Conservation (phyloP, 2,329 filamentous ascomycete species). For the Lachnellula willkommii region DNA sequence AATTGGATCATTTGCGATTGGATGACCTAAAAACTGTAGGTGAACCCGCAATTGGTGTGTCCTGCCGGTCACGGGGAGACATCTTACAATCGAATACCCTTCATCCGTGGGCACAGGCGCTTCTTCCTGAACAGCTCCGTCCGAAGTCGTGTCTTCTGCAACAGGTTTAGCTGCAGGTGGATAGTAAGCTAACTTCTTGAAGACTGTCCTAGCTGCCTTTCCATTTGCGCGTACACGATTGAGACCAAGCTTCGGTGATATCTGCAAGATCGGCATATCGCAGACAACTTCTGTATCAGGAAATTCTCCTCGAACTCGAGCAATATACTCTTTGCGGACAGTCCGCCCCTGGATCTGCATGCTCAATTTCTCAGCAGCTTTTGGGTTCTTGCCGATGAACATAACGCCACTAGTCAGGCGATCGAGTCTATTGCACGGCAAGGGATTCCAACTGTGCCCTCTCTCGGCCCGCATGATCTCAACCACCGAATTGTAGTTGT, state of each 20-base stretch:
- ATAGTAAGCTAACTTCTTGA: constrained; percentile 47
- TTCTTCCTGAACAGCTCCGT: not conserved
- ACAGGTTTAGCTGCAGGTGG: constrained; percentile 30
- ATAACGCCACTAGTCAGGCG: constrained; percentile 92
- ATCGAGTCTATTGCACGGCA: constrained; percentile 88
- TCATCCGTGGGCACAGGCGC: constrained; percentile 32
- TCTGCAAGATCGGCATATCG: constrained; percentile 87
- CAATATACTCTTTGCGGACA: constrained; percentile 92
- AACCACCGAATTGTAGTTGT: constrained; percentile 90
- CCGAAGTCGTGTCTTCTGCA: constrained; percentile 39
- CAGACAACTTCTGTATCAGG: constrained; percentile 88
- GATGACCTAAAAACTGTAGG: constrained; percentile 87
- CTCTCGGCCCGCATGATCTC: constrained; percentile 86
- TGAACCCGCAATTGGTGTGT: constrained; percentile 96
- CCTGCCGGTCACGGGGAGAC: constrained; percentile 84
- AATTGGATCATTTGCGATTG: constrained; percentile 95
- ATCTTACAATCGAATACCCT: constrained; percentile 92
- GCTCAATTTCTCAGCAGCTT: constrained; percentile 72
- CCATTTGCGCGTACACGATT: constrained; percentile 93
- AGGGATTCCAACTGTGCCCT: constrained; percentile 47
- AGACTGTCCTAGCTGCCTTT: constrained; percentile 84
- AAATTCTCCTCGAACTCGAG: constrained; percentile 84
- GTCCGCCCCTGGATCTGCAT: constrained; percentile 72
- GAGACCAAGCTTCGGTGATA: constrained; percentile 89
- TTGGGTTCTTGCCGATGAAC: constrained; percentile 87